Conservation (phyloP, 2,329 filamentous ascomycete species). For the Botrytis medusae region DNA sequence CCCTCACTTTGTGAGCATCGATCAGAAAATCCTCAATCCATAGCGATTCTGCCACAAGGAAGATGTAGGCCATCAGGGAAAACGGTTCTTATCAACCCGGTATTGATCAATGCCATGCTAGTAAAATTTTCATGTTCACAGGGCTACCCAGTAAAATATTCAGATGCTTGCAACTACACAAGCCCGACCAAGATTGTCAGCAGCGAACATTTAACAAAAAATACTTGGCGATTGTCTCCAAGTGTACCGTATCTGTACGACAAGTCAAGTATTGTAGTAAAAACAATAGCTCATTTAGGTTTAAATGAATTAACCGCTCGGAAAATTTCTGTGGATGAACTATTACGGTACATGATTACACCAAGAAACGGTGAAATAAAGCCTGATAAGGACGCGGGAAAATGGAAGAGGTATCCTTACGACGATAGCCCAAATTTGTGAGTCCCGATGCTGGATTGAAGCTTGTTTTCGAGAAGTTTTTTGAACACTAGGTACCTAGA, state of each 20-base stretch:
- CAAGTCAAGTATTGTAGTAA: not conserved
- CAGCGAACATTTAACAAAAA: not conserved
- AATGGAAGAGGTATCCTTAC: not conserved
- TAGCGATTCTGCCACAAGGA: not conserved
- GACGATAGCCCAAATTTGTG: not conserved
- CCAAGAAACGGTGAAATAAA: not conserved
- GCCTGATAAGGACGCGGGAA: not conserved
- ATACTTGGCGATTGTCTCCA: not conserved
- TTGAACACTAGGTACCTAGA: not conserved
- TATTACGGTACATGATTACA: not conserved
- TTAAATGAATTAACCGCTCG: constrained; percentile 17
- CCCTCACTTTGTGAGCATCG: not conserved
- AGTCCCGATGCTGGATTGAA: not conserved
- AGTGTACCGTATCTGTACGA: not conserved
- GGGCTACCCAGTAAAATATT: constrained; percentile 1
- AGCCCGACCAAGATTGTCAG: not conserved
- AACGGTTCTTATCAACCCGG: not conserved
- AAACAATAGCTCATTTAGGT: not conserved
- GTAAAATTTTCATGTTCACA: not conserved
- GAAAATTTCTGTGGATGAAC: constrained; percentile 2
- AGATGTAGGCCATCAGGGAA: not conserved
- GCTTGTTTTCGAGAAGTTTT: not conserved
- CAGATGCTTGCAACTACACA: constrained; percentile 4
- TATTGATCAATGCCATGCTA: constrained; percentile 5
- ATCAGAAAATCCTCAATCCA: not conserved